These are phyloP conservation scores for Ophiostoma sp. DNA, from an alignment of 2,329 filamentous ascomycete species.

Conservation along the genomic window DNA sequence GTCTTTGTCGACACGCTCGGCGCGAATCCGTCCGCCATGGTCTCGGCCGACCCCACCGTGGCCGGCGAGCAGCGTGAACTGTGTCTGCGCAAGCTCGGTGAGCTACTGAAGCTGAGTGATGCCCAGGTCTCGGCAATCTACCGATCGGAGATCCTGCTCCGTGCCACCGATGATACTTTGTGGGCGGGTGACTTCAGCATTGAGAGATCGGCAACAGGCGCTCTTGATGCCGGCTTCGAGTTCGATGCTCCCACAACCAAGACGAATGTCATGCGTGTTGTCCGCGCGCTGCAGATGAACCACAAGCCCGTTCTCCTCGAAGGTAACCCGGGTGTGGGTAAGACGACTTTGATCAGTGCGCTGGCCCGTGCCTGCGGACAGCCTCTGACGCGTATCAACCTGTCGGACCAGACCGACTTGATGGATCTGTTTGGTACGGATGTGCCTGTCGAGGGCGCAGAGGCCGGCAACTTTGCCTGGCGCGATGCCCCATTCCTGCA, in stretches of 20 bases:
- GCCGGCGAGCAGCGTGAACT: conserved; percentile 61
- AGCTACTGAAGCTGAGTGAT: conserved; percentile 49
- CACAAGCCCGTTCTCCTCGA: conserved; percentile 85
- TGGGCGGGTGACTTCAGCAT: conserved; percentile 72
- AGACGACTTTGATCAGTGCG: conserved; percentile 86
- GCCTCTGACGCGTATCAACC: conserved; percentile 85
- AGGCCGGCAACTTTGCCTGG: conserved; percentile 89
- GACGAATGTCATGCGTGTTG: conserved; percentile 82
- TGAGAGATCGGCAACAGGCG: conserved; percentile 43
- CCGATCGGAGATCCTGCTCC: conserved; percentile 54
- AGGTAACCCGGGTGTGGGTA: conserved; percentile 95
- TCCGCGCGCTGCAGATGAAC: conserved; percentile 77
- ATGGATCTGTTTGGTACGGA: conserved; percentile 98
- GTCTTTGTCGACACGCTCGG: conserved; percentile 95
- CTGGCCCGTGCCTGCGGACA: conserved; percentile 74
- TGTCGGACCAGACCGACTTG: conserved; percentile 95
- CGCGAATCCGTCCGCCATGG: conserved; percentile 84
- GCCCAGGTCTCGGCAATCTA: conserved; percentile 62
- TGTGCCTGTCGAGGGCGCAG: conserved; percentile 87
- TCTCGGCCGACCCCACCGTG: conserved; percentile 64
- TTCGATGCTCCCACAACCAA: conserved; percentile 87
- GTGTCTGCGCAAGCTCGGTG: conserved; percentile 67
- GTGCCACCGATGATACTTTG: conserved; percentile 48
- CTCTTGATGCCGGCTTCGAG: conserved; percentile 57
- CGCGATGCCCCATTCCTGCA: conserved; percentile 90